Percentiles rank a stretch among this genome's conserved stretches.
Conservation (phyloP, 1,284 basidiomycete genomes). For the Ustilago sp. region DNA sequence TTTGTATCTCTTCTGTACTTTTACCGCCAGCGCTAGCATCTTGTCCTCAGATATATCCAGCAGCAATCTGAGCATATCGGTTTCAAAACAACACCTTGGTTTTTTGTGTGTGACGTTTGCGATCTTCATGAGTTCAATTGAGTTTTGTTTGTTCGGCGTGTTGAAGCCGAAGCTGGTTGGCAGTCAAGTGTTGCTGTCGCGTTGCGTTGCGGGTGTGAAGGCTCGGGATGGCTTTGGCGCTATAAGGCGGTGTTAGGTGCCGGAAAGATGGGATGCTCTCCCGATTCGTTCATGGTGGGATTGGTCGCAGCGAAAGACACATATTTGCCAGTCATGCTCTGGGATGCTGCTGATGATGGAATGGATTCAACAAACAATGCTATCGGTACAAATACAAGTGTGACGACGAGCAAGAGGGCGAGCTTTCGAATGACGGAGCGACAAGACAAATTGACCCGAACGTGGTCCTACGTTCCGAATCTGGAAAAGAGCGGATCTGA, state of each 20-base stretch:
- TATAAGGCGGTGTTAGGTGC: neutral
- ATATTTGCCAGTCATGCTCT: neutral
- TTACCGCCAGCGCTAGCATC: conserved; percentile 59
- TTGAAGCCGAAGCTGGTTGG: neutral
- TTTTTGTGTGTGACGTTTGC: conserved; percentile 8
- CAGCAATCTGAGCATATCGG: conserved; percentile 60
- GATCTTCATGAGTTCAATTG: neutral
- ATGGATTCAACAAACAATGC: neutral
- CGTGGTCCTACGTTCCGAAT: too few species aligned
- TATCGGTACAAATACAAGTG: conserved; percentile 18
- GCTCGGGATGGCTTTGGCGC: too few species aligned
- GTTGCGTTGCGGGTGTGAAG: too few species aligned
- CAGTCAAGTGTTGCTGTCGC: neutral
- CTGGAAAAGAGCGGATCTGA: too few species aligned
- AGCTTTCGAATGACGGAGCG: neutral
- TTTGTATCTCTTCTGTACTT: conserved; percentile 59
- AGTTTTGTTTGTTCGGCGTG: neutral
- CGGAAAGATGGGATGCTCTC: neutral
- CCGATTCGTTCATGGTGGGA: neutral
- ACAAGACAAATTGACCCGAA: neutral
- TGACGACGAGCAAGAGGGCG: neutral
- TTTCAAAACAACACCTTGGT: conserved; percentile 23
- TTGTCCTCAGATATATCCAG: conserved; percentile 56
- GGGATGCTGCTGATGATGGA: neutral
- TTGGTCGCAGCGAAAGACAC: neutral